These are phyloP conservation scores for Cubamyces lactineus DNA, from an alignment of 768 basidiomycete species.

Conservation along the genomic window DNA sequence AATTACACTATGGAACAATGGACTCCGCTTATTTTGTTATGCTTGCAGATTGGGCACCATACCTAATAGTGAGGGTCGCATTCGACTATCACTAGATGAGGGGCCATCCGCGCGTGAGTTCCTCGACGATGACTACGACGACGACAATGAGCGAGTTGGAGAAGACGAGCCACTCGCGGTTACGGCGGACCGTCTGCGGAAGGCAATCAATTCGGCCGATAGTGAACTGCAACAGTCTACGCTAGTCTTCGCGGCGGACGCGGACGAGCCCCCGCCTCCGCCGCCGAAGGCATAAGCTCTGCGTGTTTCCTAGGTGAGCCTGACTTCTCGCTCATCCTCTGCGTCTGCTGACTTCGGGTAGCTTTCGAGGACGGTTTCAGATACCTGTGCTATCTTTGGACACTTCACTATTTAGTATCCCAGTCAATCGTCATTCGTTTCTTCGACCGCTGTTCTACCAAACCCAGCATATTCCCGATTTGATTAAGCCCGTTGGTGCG, in stretches of 20 bases:
- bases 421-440: not conserved
- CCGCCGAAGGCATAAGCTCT: constrained; percentile 17
- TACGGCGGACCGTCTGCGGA: constrained; percentile 23
- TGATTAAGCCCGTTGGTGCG: not conserved
- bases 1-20: not conserved
- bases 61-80: constrained; percentile 54
- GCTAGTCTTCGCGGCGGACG: constrained; percentile 11
- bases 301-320: not conserved
- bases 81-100: constrained; percentile 72
- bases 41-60: constrained; percentile 58
- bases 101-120: constrained; percentile 73
- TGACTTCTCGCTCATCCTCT: not conserved
- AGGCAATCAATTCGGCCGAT: constrained; percentile 7
- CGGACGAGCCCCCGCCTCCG: constrained; percentile 16
- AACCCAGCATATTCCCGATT: not conserved
- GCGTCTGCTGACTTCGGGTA: constrained; percentile 8
- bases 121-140: constrained; percentile 61
- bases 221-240: not conserved
- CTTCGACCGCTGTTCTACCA: not conserved
- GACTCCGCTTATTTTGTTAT: constrained; percentile 5
- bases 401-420: not conserved
- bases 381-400: constrained; percentile 4
- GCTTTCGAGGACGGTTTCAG: not conserved
- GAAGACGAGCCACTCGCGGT: constrained; percentile 32
- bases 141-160: constrained; percentile 43